Percentiles rank a stretch among this genome's conserved stretches.
These are phyloP conservation scores for Plasmodium blacklocki DNA, from an alignment of 169 alveolate genomes.

Conservation along the genomic window DNA sequence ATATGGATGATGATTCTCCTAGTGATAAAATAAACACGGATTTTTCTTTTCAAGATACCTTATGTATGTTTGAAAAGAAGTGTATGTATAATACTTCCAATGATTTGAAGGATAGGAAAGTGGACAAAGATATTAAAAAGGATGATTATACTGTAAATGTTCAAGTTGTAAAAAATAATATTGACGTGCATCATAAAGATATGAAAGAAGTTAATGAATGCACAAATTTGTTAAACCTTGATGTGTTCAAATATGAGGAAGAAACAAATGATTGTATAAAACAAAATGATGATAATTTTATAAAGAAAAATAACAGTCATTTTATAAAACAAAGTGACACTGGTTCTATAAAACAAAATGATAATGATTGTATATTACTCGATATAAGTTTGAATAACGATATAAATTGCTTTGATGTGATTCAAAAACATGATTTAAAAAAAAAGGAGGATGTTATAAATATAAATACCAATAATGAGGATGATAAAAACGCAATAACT, in stretches of 20 bases:
- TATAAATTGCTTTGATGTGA: constrained; percentile 1
- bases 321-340: not conserved
- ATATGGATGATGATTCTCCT: too few species aligned
- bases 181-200: not conserved
- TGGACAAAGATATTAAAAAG: too few species aligned
- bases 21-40: too few species aligned
- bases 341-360: not conserved
- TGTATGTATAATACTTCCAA: too few species aligned
- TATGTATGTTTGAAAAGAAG: too few species aligned
- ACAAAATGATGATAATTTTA: not conserved
- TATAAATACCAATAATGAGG: not conserved
- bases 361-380: not conserved
- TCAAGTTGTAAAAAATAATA: not conserved
- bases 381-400: not conserved
- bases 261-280: not conserved
- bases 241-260: not conserved
- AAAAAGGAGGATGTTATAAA: not conserved
- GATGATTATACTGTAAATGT: not conserved
- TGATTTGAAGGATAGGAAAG: too few species aligned
- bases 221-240: not conserved
- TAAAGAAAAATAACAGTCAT: not conserved
- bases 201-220: not conserved
- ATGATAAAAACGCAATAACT: not conserved
- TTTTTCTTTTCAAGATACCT: too few species aligned
- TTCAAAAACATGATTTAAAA: not conserved